Evolutionary conservation across 2,329 filamentous ascomycete species (phyloP), one percentile per base, ranked within the genome.

Genomic region (Neonectria faginata): DNA sequence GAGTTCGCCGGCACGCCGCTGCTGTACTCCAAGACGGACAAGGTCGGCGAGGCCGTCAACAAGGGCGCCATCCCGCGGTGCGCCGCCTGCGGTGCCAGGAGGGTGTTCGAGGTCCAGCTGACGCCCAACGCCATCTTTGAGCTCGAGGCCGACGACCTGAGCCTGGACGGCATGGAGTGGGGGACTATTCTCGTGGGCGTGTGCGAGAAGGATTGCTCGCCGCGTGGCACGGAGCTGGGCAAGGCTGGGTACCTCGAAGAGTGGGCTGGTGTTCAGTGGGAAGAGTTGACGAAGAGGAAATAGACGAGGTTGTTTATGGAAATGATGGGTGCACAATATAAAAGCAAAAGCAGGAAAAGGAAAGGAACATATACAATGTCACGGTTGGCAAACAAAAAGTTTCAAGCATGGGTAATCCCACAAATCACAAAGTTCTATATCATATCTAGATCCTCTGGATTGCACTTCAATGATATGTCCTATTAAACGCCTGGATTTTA

Each of bases 221-320:
- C 88, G 16, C 78, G 78, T 6, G 86, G 86, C 0, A 84, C 88
- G 7, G 78, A 79, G 12, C 82, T 85, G 39, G 91, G 89, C 0
- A 85, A 89, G 74, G 87, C 89, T 0, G 92, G 90, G 1, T 98
- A 97, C 79, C 74, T 94, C 18, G 96, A 98, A 82, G 96, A 99
- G 80, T 99, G 96, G 95, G 89, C 88, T n/a, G 96, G 95, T 7
- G 96, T 98, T 68, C 96, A 99, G 79, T 99, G 95, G 96, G 96
- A 99, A 80, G 94, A 97, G 79, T 74, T 89, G 66, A 77, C 76
- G 33, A 83, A 81, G 74, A 67, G 70, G 27, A 76, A 79, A 56
- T 78, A 69, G 70, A 64, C 25, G 18, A 31, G 52, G 29, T 33
- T 48, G 12, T 25, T 29, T 50, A 60, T 36, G 62, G 51, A 62